phyloP scores from a whole-genome alignment of 371 early-diverging fungal species.

The Zychaea mexicana region DNA sequence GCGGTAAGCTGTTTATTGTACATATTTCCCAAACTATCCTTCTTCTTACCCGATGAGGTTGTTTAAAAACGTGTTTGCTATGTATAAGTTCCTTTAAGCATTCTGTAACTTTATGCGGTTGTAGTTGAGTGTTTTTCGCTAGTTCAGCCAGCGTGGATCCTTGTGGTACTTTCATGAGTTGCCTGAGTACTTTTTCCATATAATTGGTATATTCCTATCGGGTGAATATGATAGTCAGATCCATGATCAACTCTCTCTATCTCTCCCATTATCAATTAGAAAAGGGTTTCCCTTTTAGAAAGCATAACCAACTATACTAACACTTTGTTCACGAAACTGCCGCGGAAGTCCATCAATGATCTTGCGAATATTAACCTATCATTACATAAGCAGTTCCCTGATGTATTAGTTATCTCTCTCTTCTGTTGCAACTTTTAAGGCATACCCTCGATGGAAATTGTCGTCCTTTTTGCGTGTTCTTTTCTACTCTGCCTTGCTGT shows the following conservation, averaged over 20 bases:
- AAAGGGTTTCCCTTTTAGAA: no score
- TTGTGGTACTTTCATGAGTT: slow-evolving; percentile 21
- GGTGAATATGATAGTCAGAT: neutral
- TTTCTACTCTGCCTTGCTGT: neutral
- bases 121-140: slow-evolving; percentile 14
- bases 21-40: no score
- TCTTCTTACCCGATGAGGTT: slow-evolving; percentile 17
- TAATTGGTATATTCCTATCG: slow-evolving; percentile 30
- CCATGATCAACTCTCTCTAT: neutral
- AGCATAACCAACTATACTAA: no score
- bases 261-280: neutral
- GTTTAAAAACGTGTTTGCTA: slow-evolving; percentile 30
- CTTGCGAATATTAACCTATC: slow-evolving; percentile 27
- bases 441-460: slow-evolving; percentile 5
- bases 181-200: slow-evolving; percentile 28
- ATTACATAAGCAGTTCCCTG: no score
- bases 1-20: no score
- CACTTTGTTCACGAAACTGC: slow-evolving; percentile 36
- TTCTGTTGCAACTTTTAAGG: no score
- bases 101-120: slow-evolving; percentile 23
- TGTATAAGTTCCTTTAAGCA: slow-evolving; percentile 30
- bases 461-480: neutral
- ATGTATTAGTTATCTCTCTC: no score
- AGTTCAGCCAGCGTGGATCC: slow-evolving; percentile 30
- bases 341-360: slow-evolving; percentile 32